Evolutionary conservation across 257 asterid species (phyloP).

Genomic region (Solanum piurae): DNA sequence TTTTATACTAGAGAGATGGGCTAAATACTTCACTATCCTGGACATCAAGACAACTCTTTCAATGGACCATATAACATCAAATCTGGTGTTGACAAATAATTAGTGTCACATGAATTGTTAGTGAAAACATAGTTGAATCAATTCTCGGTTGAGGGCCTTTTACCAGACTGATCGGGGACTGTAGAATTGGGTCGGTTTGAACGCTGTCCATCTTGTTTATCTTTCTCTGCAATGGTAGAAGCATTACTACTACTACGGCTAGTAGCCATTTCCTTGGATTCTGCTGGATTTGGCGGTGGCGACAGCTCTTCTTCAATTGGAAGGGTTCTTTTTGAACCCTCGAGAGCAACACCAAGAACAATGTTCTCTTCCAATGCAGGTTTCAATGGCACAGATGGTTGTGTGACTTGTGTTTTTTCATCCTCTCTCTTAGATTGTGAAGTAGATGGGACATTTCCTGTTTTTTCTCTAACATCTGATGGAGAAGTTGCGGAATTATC

Average conservation of each 20-base stretch:
- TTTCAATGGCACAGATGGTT: conserved; percentile 28
- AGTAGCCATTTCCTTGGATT: conserved; percentile 46
- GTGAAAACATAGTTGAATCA: not conserved
- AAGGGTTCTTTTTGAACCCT: conserved; percentile 90
- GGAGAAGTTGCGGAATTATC: conserved; percentile 12
- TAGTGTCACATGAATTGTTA: not conserved
- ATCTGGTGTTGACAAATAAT: not conserved
- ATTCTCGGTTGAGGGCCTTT: not conserved
- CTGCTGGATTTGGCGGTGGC: conserved; percentile 23
- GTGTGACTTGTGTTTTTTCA: conserved; percentile 19
- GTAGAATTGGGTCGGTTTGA: conserved; percentile 17
- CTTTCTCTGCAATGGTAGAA: conserved; percentile 33
- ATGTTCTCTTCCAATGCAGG: conserved; percentile 78
- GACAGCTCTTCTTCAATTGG: conserved; percentile 68
- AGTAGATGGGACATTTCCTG: conserved; percentile 15
- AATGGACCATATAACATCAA: not conserved
- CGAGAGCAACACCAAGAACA: conserved; percentile 94
- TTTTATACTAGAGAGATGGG: not conserved
- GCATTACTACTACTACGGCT: conserved; percentile 39
- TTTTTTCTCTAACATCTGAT: conserved; percentile 26
- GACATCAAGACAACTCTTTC: not conserved
- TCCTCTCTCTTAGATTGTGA: conserved; percentile 42
- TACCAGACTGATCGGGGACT: conserved; percentile 12
- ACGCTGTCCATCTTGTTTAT: conserved; percentile 31
- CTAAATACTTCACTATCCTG: not conserved